Evolutionary conservation across 2,329 filamentous ascomycete species (phyloP).

Genomic region (Xylariaceae sp.): DNA sequence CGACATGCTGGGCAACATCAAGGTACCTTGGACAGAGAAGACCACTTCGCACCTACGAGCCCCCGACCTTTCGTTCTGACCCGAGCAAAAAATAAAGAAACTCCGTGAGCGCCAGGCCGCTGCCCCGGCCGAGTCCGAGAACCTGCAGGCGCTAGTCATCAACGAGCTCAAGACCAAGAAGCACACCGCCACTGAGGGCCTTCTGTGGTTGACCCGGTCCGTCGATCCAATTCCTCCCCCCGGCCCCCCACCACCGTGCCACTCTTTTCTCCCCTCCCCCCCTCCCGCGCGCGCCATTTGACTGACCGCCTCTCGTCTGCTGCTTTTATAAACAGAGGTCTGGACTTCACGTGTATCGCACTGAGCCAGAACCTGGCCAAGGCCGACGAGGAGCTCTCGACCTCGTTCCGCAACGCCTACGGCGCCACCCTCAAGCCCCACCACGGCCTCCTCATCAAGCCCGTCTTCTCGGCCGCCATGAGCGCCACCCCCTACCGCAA

Average conservation of each 20-base stretch:
- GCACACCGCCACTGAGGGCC: slow-evolving; percentile 79
- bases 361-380: slow-evolving; percentile 70
- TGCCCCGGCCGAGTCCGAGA: slow-evolving; percentile 70
- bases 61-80: slow-evolving; percentile 15
- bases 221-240: slow-evolving; percentile 17
- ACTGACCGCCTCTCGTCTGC: no score
- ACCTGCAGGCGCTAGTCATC: slow-evolving; percentile 73
- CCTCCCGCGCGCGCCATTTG: no score
- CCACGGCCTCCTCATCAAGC: slow-evolving; percentile 85
- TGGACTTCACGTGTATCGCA: slow-evolving; percentile 87
- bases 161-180: slow-evolving; percentile 89
- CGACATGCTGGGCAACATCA: slow-evolving; percentile 87
- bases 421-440: slow-evolving; percentile 80
- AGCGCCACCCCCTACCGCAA: slow-evolving; percentile 85
- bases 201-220: slow-evolving; percentile 85
- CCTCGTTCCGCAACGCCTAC: slow-evolving; percentile 84
- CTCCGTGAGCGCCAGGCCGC: slow-evolving; percentile 74
- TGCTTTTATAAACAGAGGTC: slow-evolving; percentile 70
- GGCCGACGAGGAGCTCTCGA: slow-evolving; percentile 64
- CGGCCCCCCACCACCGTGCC: slow-evolving; percentile 3
- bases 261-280: no score
- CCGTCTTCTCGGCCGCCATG: slow-evolving; percentile 90
- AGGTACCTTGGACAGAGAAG: slow-evolving; percentile 44
- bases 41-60: neutral
- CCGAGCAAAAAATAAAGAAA: slow-evolving; percentile 71